Evolutionary conservation across 208 protist species (phyloP), one percentile per base, ranked within the genome.

Genomic region (Strigomonas oncopelti): DNA sequence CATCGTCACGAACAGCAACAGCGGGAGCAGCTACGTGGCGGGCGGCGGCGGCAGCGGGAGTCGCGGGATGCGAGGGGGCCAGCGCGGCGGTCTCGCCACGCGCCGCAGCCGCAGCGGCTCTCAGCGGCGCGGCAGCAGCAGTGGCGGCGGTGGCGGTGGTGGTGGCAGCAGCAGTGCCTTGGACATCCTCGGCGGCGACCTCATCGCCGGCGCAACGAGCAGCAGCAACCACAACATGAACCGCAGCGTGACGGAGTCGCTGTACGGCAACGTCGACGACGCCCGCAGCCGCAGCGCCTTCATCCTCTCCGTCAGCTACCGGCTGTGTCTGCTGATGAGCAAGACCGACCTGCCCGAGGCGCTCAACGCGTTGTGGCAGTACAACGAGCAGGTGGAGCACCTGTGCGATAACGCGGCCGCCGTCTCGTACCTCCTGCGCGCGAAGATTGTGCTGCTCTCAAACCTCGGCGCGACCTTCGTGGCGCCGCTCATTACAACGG

Each of bases 291-390:
- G 67, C 45, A 58, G 70, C 16, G 61, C 69, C 24, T 77, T 77
- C 53, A 55, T 54, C 22, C 69, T 69, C 28, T 67, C 67, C 22
- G 65, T 78, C 57, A 54, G 67, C 34, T 55, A 36, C 24, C 67
- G 75, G 1, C 27, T 81, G 65, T 77, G 80, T 48, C n/a, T 72
- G 36, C 66, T 85, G 32, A 78, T 74, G 71, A 69, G 67, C 20
- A 63, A 67, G 45, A 64, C 68, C 32, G 72, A 81, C 59, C 65
- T 77, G 34, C 62, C 65, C 36, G 75, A 81, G 67, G 75, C 75
- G 7, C 75, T 81, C 36, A 71, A 66, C 9, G 71, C 72, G 48
- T 68, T 76, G 65, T 81, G 75, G 80, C 59, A 77, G 29, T 64
- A 72, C 45, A 65, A 63, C 25, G 74, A 85, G 54, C 75, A 67